Percentiles rank a stretch among this genome's conserved stretches.
These are phyloP conservation scores for Chrysoporthe puriensis DNA, from an alignment of 2,329 filamentous ascomycete species.

Conservation along the genomic window DNA sequence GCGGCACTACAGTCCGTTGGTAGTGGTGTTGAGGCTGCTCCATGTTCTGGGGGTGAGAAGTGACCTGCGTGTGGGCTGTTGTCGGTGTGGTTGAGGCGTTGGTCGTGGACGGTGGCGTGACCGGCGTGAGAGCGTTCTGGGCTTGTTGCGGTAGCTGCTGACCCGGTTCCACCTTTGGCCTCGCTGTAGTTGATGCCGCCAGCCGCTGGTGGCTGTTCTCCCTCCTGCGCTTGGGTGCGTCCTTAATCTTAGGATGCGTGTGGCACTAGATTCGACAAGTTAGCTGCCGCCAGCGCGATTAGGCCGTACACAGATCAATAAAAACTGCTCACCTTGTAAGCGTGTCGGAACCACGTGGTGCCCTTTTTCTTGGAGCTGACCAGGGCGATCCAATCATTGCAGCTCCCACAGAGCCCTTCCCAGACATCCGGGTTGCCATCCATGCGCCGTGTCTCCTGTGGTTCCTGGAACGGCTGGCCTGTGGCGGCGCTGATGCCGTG, in stretches of 20 bases:
- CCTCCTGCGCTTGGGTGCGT: slow-evolving; percentile 68
- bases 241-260: slow-evolving; percentile 72
- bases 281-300: slow-evolving; percentile 17
- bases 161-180: slow-evolving; percentile 51
- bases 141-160: slow-evolving; percentile 32
- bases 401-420: slow-evolving; percentile 79
- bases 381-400: slow-evolving; percentile 79
- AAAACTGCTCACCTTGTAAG: slow-evolving; percentile 72
- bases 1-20: slow-evolving; percentile 27
- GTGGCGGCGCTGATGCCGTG: slow-evolving; percentile 85
- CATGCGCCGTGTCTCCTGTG: slow-evolving; percentile 74
- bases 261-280: slow-evolving; percentile 57
- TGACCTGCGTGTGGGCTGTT: slow-evolving; percentile 34
- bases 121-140: slow-evolving; percentile 44
- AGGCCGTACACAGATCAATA: not conserved
- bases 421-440: slow-evolving; percentile 81
- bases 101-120: slow-evolving; percentile 42
- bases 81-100: slow-evolving; percentile 44
- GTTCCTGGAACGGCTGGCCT: slow-evolving; percentile 76
- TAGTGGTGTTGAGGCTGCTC: slow-evolving; percentile 30
- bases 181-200: slow-evolving; percentile 48
- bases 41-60: slow-evolving; percentile 31
- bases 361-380: slow-evolving; percentile 89
- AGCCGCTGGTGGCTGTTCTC: slow-evolving; percentile 60
- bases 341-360: slow-evolving; percentile 90